Percentiles rank a stretch among this genome's conserved stretches.
These are phyloP conservation scores for Coemansia sp. DNA, from an alignment of 192 early-diverging fungal species.

Conservation along the genomic window DNA sequence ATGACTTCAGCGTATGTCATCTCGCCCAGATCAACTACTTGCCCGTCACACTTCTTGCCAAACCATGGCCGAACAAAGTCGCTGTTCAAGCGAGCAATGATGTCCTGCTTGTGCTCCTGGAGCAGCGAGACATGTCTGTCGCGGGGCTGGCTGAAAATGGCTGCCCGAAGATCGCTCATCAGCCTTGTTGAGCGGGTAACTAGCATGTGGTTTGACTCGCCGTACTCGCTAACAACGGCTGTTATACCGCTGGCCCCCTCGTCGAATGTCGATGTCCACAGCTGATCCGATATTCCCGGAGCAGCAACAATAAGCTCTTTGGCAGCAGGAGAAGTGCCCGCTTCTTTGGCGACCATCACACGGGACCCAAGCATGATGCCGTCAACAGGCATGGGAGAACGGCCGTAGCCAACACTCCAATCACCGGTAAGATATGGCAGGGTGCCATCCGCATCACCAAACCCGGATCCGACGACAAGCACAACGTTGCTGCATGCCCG, in stretches of 20 bases:
- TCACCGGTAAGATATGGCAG: conserved; percentile 91
- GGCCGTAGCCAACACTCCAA: conserved; percentile 76
- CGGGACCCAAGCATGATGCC: conserved; percentile 91
- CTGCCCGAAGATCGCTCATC: conserved; percentile 79
- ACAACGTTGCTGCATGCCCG: conserved; percentile 77
- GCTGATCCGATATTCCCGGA: conserved; percentile 72
- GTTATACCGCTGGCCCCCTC: conserved; percentile 78
- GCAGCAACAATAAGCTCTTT: conserved; percentile 66
- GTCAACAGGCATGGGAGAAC: conserved; percentile 92
- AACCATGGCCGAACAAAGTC: conserved; percentile 86
- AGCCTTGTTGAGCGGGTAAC: conserved; percentile 79
- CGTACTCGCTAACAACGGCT: conserved; percentile 85
- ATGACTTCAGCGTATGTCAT: conserved; percentile 94
- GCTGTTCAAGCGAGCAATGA: conserved; percentile 75
- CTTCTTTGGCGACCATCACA: conserved; percentile 91
- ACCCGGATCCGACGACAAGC: conserved; percentile 88
- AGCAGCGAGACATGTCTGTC: conserved; percentile 76
- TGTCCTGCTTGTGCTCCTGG: conserved; percentile 65
- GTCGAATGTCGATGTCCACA: conserved; percentile 85
- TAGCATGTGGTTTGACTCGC: conserved; percentile 91
- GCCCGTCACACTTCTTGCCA: conserved; percentile 76
- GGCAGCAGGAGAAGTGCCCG: conserved; percentile 25
- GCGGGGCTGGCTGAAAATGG: conserved; percentile 76
- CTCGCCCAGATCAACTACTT: conserved; percentile 76
- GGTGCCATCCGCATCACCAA: conserved; percentile 82